A percentile compares a stretch with the other conserved stretches of the same genome.
These are phyloP conservation scores for Rhodotorula sp. DNA, from an alignment of 1,284 basidiomycete genomes.

Conservation along the genomic window DNA sequence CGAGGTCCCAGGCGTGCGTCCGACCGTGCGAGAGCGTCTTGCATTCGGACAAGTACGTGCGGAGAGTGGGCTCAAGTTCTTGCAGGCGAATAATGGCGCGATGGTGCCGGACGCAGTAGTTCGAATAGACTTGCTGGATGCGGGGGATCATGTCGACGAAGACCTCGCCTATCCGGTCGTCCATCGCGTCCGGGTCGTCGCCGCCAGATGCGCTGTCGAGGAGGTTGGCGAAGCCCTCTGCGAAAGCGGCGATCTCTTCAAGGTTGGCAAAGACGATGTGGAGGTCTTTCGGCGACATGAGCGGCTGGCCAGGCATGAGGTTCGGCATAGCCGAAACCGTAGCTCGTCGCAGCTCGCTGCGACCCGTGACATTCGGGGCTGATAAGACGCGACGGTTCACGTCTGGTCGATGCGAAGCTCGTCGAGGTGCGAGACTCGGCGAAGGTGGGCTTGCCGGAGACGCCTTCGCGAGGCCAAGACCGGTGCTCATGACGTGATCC, in stretches of 20 bases:
- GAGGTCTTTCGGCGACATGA: conserved; percentile 47
- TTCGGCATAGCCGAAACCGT: conserved; percentile 4
- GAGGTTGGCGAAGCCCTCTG: conserved; percentile 45
- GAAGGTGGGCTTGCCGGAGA: not conserved
- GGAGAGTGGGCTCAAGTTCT: conserved; percentile 43
- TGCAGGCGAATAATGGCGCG: conserved; percentile 48
- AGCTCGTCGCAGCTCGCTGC: conserved; percentile 7
- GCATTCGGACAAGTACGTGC: conserved; percentile 48
- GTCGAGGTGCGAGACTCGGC: not conserved
- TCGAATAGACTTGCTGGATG: conserved; percentile 48
- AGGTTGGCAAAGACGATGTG: conserved; percentile 50
- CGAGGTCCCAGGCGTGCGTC: conserved; percentile 51
- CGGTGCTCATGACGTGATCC: conserved; percentile 37
- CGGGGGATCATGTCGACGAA: conserved; percentile 49
- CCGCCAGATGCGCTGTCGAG: conserved; percentile 44
- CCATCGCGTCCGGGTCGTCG: conserved; percentile 22
- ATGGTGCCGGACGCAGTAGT: conserved; percentile 50
- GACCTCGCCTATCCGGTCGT: conserved; percentile 45
- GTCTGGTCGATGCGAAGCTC: not conserved
- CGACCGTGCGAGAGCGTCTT: conserved; percentile 44
- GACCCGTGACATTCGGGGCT: not conserved
- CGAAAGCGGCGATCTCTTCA: conserved; percentile 47
- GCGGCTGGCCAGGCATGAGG: conserved; percentile 35
- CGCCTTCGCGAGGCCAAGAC: conserved; percentile 28
- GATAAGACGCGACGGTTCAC: not conserved